A percentile compares a stretch with the other conserved stretches of the same genome.
phyloP scores from a whole-genome alignment of 2,329 filamentous ascomycete genomes.

The Nakataea oryzae region DNA sequence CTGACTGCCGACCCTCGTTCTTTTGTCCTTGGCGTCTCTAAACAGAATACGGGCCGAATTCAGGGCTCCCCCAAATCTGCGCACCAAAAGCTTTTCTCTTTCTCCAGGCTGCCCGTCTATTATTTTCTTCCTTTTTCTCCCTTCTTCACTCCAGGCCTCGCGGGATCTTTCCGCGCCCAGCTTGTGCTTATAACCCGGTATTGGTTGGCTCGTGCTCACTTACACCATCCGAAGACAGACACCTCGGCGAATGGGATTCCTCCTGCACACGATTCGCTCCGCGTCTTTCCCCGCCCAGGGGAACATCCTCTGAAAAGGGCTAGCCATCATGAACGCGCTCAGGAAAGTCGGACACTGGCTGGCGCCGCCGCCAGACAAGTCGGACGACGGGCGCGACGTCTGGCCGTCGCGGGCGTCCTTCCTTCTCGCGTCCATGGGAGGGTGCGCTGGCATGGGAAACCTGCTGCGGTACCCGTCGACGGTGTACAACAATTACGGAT shows the following conservation, averaged over 20 bases:
- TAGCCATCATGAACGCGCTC: slow-evolving; percentile 6
- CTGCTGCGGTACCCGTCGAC: slow-evolving; percentile 46
- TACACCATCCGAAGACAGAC: neutral
- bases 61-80: no score
- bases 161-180: neutral
- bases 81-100: neutral
- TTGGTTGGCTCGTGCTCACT: neutral
- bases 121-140: neutral
- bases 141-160: no score
- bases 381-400: slow-evolving; percentile 34
- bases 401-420: slow-evolving; percentile 46
- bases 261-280: no score
- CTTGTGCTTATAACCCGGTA: neutral
- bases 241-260: neutral
- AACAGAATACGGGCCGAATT: neutral
- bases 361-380: slow-evolving; percentile 23
- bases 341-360: slow-evolving; percentile 21
- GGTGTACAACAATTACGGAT: slow-evolving; percentile 48
- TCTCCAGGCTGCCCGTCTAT: no score
- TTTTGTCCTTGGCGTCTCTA: neutral
- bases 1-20: neutral
- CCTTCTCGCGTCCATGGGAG: slow-evolving; percentile 47
- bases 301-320: neutral
- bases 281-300: neutral
- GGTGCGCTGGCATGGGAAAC: slow-evolving; percentile 47